These are phyloP conservation scores for Sclerotinia trifoliorum DNA, from an alignment of 2,329 filamentous ascomycete genomes.

Conservation along the genomic window DNA sequence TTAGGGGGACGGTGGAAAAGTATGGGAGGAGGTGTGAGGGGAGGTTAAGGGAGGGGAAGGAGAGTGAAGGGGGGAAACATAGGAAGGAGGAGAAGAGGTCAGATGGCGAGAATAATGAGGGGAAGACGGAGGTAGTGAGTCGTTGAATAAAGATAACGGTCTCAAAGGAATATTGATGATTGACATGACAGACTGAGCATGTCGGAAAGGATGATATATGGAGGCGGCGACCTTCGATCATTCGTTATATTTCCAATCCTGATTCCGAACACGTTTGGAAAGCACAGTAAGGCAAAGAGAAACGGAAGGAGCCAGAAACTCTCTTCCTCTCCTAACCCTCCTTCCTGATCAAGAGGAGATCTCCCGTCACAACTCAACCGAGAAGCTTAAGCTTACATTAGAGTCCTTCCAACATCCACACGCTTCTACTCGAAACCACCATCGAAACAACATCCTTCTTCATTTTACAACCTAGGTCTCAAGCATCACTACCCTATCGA, in stretches of 20 bases:
- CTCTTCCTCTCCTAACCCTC: neutral
- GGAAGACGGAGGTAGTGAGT: neutral
- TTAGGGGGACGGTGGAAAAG: constrained; percentile 30
- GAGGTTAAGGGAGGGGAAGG: neutral
- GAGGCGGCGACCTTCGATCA: neutral
- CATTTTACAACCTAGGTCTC: too few relatives aligned
- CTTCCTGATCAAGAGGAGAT: neutral
- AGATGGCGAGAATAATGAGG: too few relatives aligned
- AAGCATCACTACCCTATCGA: too few relatives aligned
- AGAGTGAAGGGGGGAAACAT: neutral
- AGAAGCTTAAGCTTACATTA: neutral
- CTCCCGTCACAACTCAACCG: neutral
- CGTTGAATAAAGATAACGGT: neutral
- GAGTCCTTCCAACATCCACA: neutral
- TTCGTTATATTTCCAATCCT: neutral
- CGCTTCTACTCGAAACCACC: neutral
- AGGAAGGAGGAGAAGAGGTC: neutral
- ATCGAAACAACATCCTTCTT: too few relatives aligned
- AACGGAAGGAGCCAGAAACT: neutral
- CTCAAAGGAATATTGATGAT: neutral
- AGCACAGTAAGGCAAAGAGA: too few relatives aligned
- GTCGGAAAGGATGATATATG: too few relatives aligned
- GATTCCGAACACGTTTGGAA: neutral
- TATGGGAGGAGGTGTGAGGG: constrained; percentile 33
- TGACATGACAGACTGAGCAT: neutral